phyloP scores from a whole-genome alignment of 176 grass and related monocot genomes.

The Coix lacrymajobi region DNA sequence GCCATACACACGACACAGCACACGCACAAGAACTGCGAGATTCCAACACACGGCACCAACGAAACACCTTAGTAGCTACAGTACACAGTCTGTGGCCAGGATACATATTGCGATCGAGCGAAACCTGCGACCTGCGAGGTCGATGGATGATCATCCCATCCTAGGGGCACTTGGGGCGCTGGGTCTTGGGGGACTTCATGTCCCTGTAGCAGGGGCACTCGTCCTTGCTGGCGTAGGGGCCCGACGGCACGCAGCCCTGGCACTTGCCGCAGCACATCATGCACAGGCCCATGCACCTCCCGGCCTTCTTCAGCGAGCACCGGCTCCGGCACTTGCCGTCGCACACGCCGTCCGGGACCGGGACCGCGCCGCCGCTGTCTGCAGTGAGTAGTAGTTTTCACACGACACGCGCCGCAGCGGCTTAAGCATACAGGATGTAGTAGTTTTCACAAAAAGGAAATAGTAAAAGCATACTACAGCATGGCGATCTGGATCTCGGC shows the following conservation, averaged over 20 bases:
- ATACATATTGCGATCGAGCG: too few species aligned
- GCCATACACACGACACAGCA: too few species aligned
- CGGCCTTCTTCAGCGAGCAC: conserved; percentile 56
- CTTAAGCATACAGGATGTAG: neutral
- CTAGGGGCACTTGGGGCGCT: conserved; percentile 72
- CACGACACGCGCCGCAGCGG: too few species aligned
- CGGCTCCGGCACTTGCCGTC: conserved; percentile 54
- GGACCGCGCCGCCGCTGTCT: neutral
- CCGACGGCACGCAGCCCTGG: conserved; percentile 69
- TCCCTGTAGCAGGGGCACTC: conserved; percentile 90
- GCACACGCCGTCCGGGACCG: conserved; percentile 15
- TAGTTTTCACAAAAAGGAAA: neutral
- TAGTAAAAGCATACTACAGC: too few species aligned
- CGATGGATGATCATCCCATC: neutral
- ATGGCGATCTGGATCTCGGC: neutral
- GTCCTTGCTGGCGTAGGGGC: conserved; percentile 68
- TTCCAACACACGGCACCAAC: too few species aligned
- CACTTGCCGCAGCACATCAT: conserved; percentile 69
- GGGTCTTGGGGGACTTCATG: conserved; percentile 42
- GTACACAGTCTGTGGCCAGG: too few species aligned
- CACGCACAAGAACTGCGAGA: too few species aligned
- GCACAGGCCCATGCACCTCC: conserved; percentile 53
- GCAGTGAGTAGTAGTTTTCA: neutral
- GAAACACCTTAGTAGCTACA: too few species aligned
- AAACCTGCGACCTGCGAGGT: too few species aligned